Evolutionary conservation across 176 grass and related monocot genomes (phyloP), one percentile per base, ranked within the genome.

Genomic region (Oryza nivara): DNA sequence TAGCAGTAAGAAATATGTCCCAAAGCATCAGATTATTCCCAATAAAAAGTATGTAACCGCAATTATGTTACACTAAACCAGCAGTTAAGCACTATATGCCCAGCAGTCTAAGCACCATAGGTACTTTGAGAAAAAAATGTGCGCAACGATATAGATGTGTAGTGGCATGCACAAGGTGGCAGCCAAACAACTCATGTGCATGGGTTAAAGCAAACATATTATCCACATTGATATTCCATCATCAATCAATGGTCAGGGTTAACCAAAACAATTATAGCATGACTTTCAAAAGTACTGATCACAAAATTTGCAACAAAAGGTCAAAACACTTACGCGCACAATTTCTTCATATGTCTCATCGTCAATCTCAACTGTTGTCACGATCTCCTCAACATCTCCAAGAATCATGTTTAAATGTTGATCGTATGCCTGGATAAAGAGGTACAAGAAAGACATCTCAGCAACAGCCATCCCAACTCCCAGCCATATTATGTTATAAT

Each of bases 321-420:
- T 30, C 36, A 58, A 70, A 22, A 2, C 20, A 86, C 88, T 71
- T 92, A 99, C 97, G 46, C 97, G 83, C 73, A 96, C 93, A 78
- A 99, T 99, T 86, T 99, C 97, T 84, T 99, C 97, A 74, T 99
- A 99, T 74, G 97, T 99, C 82, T 99, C 97, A 81, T 99, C 97
- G 38, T 96, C 97, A 11, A 99, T 96, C 82, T 99, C 93, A 74
- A 96, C 90, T 51, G 81, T 96, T 82, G 93, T 96, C 69, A 99
- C 90, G 17, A 94, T 85, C 91, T 99, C 93, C 87, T 99, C 97
- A 17, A 99, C 97, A 85, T 99, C 97, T 77, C 97, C 97, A 81
- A 99, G 91, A 58, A 99, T 99, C 97, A 99, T 99, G 87, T 99
- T 99, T 30, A 99, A 89, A 74, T 96, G 97, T 56, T 99, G 97